Conservation (phyloP, 192 early-diverging fungal species). For the Backusella australiensis region DNA sequence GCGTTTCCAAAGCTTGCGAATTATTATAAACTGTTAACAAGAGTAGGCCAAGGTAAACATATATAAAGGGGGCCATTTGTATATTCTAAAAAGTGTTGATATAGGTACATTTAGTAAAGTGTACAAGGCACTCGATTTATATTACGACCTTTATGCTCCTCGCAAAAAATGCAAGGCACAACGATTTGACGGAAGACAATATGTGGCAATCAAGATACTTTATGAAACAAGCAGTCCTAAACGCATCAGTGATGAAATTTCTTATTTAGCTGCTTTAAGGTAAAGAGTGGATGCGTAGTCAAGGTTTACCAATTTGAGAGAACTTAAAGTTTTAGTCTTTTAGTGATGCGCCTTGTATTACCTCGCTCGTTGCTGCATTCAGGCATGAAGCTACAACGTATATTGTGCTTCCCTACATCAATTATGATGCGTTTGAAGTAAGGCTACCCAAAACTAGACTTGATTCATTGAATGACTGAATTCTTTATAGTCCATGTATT, state of each 20-base stretch:
- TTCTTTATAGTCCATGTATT: constrained; percentile 59
- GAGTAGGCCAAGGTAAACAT: constrained; percentile 72
- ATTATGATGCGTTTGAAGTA: constrained; percentile 80
- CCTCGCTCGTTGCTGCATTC: constrained; percentile 75
- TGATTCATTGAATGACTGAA: neutral
- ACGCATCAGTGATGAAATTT: constrained; percentile 81
- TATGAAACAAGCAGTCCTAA: constrained; percentile 77
- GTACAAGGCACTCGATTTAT: constrained; percentile 84
- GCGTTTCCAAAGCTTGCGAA: constrained; percentile 51
- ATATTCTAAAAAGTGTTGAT: neutral
- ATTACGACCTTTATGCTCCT: constrained; percentile 54
- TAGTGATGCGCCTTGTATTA: constrained; percentile 70
- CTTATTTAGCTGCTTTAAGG: constrained; percentile 67
- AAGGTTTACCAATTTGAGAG: too few species aligned
- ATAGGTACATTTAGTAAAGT: constrained; percentile 90
- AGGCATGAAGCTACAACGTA: constrained; percentile 79
- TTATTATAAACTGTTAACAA: constrained; percentile 69
- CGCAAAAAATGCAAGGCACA: constrained; percentile 70
- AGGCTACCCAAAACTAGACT: neutral
- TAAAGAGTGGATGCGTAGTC: constrained; percentile 7
- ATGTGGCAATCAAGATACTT: constrained; percentile 85
- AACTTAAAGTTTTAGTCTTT: neutral
- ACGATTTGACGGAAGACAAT: constrained; percentile 23
- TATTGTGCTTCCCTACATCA: constrained; percentile 81
- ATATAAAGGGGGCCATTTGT: neutral